Evolutionary conservation across 2,329 filamentous ascomycete genomes (phyloP), one percentile per base, ranked within the genome.

Genomic region (Talaromyces pinophilus): DNA sequence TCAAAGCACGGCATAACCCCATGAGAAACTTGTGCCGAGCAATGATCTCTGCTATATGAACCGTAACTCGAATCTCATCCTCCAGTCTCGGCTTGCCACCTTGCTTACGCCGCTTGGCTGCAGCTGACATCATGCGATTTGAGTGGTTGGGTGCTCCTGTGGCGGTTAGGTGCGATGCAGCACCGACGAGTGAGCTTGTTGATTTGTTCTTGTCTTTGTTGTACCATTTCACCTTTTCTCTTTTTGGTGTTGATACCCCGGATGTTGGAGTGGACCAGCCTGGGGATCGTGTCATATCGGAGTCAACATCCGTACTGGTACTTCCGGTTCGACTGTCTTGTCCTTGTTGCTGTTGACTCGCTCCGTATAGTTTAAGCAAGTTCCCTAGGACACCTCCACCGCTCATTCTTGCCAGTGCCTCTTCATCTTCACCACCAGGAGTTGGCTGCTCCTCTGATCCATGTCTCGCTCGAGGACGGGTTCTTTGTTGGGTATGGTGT

Each of bases 1-100:
- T 97, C 64, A 97, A 81, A 0, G 92, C 91, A 42, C 88, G 87
- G 74, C 93, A 97, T 46, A 97, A 85, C 77, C 92, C 93, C 68
- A 93, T 84, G 17, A 97, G 85, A 75, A 96, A 97, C 55, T 87
- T 87, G 71, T 97, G 93, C 1, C 93, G 87, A 57, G 89, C 87
- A 25, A 97, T 84, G 19, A 90, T 93, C 68, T 87, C 85, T n/a
- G 85, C 85, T 67, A 89, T 84, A 72, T 88, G 85, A 5, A 86
- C 81, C 3, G 84, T 87, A 68, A 88, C 86, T 62, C 82, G 80
- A 67, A 85, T 83, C 68, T 86, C 82, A 25, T 86, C 81, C 54
- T 77, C 76, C 2, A 75, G 65, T 10, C 71, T 72, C 11, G 70
- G 70, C 62, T 72, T 74, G 40, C 60, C 68, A 38, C n/a, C 28